phyloP scores from a whole-genome alignment of 306 rosid genomes.

The Glycine tomentella region DNA sequence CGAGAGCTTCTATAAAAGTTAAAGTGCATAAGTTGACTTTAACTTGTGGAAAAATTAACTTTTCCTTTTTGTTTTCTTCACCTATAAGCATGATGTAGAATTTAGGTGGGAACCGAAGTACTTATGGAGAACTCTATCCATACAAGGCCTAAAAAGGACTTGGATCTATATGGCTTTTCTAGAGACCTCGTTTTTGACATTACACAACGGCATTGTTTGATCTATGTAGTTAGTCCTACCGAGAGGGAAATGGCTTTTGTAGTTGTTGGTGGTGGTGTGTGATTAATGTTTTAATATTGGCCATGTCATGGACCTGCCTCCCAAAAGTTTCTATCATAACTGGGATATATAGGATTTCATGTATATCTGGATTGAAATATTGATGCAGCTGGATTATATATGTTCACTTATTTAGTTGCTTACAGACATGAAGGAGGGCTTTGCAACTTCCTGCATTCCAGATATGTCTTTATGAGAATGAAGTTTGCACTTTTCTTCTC shows the following conservation, averaged over 20 bases:
- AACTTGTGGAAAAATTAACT: background rate
- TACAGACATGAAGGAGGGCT: slow-evolving; percentile 97
- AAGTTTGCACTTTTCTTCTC: slow-evolving; percentile 56
- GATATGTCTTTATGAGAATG: slow-evolving; percentile 61
- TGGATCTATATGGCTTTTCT: background rate
- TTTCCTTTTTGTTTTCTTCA: background rate
- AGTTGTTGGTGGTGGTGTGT: slow-evolving; percentile 10
- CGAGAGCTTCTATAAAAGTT: background rate
- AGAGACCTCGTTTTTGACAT: background rate
- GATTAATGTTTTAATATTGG: slow-evolving; percentile 18
- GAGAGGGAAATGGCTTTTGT: background rate
- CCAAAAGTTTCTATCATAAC: background rate
- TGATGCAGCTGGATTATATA: slow-evolving; percentile 13
- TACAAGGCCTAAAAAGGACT: background rate
- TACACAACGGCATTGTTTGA: background rate
- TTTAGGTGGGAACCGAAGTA: background rate
- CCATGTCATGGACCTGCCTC: background rate
- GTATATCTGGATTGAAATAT: slow-evolving; percentile 35
- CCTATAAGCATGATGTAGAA: background rate
- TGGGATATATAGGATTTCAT: slow-evolving; percentile 14
- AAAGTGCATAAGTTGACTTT: background rate
- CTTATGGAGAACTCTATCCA: background rate
- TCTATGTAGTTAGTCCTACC: too few relatives aligned
- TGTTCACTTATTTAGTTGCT: slow-evolving; percentile 46
- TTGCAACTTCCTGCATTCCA: slow-evolving; percentile 70